phyloP scores from a whole-genome alignment of 176 grass and related monocot species.

The Aegilops sharonensis region DNA sequence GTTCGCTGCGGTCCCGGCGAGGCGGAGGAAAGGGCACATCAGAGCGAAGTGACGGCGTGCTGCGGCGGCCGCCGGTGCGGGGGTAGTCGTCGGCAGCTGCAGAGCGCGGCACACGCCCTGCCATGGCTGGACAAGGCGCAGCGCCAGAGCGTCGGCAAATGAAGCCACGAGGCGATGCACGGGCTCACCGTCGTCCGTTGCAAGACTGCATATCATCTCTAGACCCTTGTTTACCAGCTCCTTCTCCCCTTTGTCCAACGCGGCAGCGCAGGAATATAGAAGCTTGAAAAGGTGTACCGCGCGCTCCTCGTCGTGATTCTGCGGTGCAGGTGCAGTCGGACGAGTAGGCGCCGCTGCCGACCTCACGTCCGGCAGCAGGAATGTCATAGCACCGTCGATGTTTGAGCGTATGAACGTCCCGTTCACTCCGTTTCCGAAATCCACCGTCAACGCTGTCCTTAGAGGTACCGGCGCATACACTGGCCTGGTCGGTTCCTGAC shows the following conservation, averaged over 20 bases:
- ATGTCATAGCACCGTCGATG: background rate
- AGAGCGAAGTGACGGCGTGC: slow-evolving; percentile 37
- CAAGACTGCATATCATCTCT: slow-evolving; percentile 15
- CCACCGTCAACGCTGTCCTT: background rate
- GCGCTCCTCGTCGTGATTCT: background rate
- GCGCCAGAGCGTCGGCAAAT: slow-evolving; percentile 49
- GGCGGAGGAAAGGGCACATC: slow-evolving; percentile 63
- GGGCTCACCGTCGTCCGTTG: slow-evolving; percentile 35
- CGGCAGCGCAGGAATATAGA: slow-evolving; percentile 36
- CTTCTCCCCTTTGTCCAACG: slow-evolving; percentile 2
- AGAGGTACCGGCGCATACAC: background rate
- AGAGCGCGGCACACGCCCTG: slow-evolving; percentile 39
- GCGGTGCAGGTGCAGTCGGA: background rate
- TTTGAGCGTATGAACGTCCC: background rate
- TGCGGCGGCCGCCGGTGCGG: background rate
- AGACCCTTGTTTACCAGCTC: slow-evolving; percentile 20
- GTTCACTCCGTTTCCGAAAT: background rate
- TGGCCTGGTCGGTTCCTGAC: background rate
- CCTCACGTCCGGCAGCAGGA: background rate
- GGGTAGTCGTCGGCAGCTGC: background rate
- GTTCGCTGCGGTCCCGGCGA: slow-evolving; percentile 48
- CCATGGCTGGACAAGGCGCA: slow-evolving; percentile 31
- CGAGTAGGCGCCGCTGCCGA: too few relatives aligned
- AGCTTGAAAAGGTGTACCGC: background rate
- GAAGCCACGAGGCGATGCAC: slow-evolving; percentile 50